Base-by-base conservation (phyloP, 2,329 filamentous ascomycete species). In the Ophiostoma ips region DNA sequence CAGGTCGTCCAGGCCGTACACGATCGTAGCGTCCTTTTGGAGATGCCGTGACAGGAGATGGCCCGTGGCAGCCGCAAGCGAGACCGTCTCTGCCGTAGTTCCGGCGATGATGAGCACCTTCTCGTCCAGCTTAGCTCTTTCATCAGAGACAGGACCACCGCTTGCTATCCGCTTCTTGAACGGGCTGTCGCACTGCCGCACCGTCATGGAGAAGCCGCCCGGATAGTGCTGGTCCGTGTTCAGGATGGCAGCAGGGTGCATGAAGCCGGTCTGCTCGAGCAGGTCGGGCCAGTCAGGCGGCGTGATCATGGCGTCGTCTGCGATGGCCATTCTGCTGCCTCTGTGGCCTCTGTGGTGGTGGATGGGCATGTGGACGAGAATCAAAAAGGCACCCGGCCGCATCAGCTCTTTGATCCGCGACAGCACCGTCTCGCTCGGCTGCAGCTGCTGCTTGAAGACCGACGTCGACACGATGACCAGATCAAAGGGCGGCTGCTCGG, bases 261-360 rank as follows among this genome's bases (percentile, higher is more conserved):
- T 48, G 31, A 70, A 71, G 1, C 63, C 66, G 21, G 55, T 61
- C 5, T 51, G 46, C 1, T 66, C 59, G 0, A 69, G 59, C 1
- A 62, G 28, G 11, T 64, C 61, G 0, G 60, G 58, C 63, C 64
- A 67, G 35, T 62, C 59, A 0, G 63, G 62, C 0, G 61, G 62
- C 0, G 61, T 63, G 44, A 50, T 50, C 12, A 38, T 35, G 13
- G 47, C 36, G 12, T 44, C 36, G 3, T 33, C 19, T 10, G 35
- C 16, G 16, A 10, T n/a, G n/a, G n/a, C n/a, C n/a, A n/a, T n/a
- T n/a, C n/a, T n/a, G n/a, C n/a, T n/a, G n/a, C n/a, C n/a, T n/a
- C n/a, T n/a, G n/a, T n/a, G n/a, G n/a, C n/a, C n/a, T n/a, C n/a
- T n/a, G n/a, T n/a, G n/a, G n/a, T n/a, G n/a, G n/a, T n/a, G n/a